These are phyloP conservation scores for Sechiopsis laciniata DNA, from an alignment of 306 rosid species.

Conservation along the genomic window DNA sequence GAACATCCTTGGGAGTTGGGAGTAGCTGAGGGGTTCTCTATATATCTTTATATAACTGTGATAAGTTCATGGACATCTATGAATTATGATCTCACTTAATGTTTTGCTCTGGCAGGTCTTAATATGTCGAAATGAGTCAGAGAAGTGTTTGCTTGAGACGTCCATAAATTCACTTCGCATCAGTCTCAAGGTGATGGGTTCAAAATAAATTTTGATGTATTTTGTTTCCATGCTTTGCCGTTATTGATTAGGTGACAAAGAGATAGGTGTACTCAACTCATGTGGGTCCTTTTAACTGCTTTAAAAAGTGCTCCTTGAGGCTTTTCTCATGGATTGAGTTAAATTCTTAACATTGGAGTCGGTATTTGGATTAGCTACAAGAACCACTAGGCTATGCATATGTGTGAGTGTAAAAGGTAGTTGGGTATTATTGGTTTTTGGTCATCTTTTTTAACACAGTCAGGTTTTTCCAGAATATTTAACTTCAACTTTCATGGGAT, in stretches of 20 bases:
- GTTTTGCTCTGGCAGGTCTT: conserved; percentile 51
- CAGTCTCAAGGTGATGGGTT: conserved; percentile 69
- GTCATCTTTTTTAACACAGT: background rate
- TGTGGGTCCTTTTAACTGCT: background rate
- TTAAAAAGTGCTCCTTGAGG: no score
- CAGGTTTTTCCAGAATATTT: background rate
- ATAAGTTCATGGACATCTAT: conserved; percentile 9
- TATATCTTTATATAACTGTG: background rate
- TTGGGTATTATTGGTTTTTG: background rate
- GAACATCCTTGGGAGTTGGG: background rate
- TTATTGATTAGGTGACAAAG: background rate
- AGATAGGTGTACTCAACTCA: background rate
- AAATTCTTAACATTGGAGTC: background rate
- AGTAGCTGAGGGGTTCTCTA: background rate
- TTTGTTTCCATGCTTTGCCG: background rate
- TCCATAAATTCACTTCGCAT: conserved; percentile 89
- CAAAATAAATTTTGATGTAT: background rate
- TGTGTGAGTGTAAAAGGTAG: background rate
- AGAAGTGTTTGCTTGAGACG: conserved; percentile 91
- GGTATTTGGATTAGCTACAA: background rate
- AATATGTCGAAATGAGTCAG: conserved; percentile 94
- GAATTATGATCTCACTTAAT: background rate
- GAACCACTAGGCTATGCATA: background rate
- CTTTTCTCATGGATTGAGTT: no score
- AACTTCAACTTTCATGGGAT: background rate